Conservation (phyloP, 2,329 filamentous ascomycete genomes). For the Colletotrichum sp. region DNA sequence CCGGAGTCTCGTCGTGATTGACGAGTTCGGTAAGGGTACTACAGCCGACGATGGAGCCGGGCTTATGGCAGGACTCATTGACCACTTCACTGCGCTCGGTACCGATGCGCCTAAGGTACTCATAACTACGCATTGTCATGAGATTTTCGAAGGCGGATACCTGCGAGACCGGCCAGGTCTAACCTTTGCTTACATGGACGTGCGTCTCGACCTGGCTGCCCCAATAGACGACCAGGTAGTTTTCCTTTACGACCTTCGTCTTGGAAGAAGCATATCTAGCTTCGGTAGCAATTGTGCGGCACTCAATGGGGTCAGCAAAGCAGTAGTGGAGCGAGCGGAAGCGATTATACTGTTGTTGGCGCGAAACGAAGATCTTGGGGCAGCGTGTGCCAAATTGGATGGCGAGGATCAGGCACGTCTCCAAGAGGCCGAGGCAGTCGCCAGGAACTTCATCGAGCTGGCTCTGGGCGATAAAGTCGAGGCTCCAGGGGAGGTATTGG, state of each 20-base stretch:
- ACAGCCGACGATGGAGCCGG: constrained; percentile 63
- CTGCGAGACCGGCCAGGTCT: constrained; percentile 57
- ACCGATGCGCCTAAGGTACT: constrained; percentile 59
- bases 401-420: constrained; percentile 68
- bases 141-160: constrained; percentile 72
- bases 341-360: constrained; percentile 72
- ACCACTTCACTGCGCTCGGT: constrained; percentile 57
- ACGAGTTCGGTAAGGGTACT: constrained; percentile 83
- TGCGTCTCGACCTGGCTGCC: constrained; percentile 62
- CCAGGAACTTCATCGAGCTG: constrained; percentile 59
- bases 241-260: constrained; percentile 74
- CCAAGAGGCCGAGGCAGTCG: constrained; percentile 67
- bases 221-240: constrained; percentile 67
- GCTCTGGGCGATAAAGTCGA: neutral
- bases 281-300: constrained; percentile 87
- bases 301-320: constrained; percentile 79
- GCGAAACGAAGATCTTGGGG: constrained; percentile 77
- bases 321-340: constrained; percentile 78
- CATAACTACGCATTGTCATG: constrained; percentile 69
- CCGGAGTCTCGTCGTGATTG: constrained; percentile 83
- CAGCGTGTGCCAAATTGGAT: constrained; percentile 72
- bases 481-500: neutral
- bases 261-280: constrained; percentile 77
- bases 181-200: constrained; percentile 74
- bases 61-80: constrained; percentile 61